Percentiles rank a stretch among this genome's conserved stretches.
Conservation (phyloP, 768 basidiomycete species). For the Favolaschia claudopus region DNA sequence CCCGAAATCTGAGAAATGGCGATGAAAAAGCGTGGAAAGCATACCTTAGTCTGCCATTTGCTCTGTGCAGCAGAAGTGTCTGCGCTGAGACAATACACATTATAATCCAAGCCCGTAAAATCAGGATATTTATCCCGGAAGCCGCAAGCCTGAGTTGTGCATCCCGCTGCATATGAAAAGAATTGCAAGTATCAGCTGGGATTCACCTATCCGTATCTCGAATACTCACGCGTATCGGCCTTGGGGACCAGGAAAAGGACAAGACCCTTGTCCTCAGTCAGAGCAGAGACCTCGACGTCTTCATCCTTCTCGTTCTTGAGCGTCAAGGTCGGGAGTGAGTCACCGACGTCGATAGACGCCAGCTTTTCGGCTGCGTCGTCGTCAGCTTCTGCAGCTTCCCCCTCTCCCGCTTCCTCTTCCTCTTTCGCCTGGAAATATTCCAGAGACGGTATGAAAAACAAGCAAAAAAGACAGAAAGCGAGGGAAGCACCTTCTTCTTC, state of each 20-base stretch:
- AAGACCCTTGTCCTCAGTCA: slow-evolving; percentile 75
- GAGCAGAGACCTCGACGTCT: slow-evolving; percentile 70
- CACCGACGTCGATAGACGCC: slow-evolving; percentile 71
- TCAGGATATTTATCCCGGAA: slow-evolving; percentile 87
- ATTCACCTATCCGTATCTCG: slow-evolving; percentile 1
- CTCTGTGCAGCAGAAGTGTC: slow-evolving; percentile 77
- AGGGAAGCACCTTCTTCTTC: slow-evolving; percentile 47
- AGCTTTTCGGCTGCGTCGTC: slow-evolving; percentile 29
- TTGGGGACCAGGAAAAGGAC: slow-evolving; percentile 87
- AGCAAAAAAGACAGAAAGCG: slow-evolving; percentile 12
- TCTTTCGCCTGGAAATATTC: slow-evolving; percentile 41
- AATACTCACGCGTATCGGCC: slow-evolving; percentile 78
- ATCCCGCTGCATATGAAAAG: slow-evolving; percentile 65
- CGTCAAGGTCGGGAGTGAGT: slow-evolving; percentile 71
- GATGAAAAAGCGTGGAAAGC: slow-evolving; percentile 23
- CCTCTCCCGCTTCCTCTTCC: slow-evolving; percentile 34
- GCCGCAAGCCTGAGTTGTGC: slow-evolving; percentile 92
- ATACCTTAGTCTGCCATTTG: slow-evolving; percentile 88
- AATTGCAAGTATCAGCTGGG: neutral
- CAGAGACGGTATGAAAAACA: slow-evolving; percentile 13
- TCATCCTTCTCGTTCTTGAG: slow-evolving; percentile 89
- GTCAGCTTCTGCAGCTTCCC: slow-evolving; percentile 28
- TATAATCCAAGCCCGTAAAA: slow-evolving; percentile 72
- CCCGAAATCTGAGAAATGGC: neutral
- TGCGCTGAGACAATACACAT: slow-evolving; percentile 85